Evolutionary conservation across 1,139 yeast species (phyloP), one percentile per base, ranked within the genome.

Genomic region (Yamadazyma friedrichii): DNA sequence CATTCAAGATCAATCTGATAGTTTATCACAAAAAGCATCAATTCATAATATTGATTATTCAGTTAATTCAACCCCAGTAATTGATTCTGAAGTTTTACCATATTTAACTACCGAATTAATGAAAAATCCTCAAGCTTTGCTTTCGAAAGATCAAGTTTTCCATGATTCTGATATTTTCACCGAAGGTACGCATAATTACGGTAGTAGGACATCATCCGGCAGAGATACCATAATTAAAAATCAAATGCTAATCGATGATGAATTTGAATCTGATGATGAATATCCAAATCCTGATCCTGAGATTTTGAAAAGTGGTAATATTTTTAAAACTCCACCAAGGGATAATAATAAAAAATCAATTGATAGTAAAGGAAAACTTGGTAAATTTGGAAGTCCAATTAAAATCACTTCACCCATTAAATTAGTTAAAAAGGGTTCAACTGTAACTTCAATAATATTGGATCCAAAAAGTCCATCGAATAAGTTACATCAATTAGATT

Each of bases 211-310:
- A 13, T 44, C 52, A 9, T 48, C 57, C 2, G 44, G 56, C 38
- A 42, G 42, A 3, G 48, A 49, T 24, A 53, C 58, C 2, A 52
- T 49, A 5, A 47, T 53, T 13, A 50, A 44, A 28, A 45, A 44
- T 17, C 48, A 46, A 4, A 38, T 44, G 27, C n/a, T 16, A 6
- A 38, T 42, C 31, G 35, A 43, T 28, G 39, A 33, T 9, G 47
- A 44, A 28, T 13, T 16, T 11, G 29, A 36, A 6, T 11, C 9
- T 28, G 26, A 20, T n/a, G 33, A 30, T 15, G 48, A 34, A 2
- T 63, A 65, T 48, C 71, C 72, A 2, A 71, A 67, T 36, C 71
- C 73, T 16, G 68, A 65, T 42, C 64, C 66, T 6, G 71, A 64
- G 27, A 53, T 66, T 36, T 47, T 61, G 6, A 47, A 51, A 31